Conservation (phyloP, 2,329 filamentous ascomycete species). For the Alternaria gaisen region DNA sequence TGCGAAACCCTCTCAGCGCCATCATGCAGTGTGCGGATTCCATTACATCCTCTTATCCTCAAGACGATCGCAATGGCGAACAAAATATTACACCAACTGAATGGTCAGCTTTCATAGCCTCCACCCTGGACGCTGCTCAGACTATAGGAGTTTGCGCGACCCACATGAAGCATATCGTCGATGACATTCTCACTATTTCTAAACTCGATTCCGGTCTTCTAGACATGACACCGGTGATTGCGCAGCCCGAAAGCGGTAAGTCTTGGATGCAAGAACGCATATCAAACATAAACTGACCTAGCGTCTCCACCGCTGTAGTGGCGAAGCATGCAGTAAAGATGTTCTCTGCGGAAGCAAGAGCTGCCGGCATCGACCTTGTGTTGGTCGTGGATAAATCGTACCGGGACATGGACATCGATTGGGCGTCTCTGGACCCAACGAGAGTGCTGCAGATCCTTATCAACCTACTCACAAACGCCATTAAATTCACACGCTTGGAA, state of each 20-base stretch:
- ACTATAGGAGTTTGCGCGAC: conserved; percentile 56
- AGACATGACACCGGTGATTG: conserved; percentile 52
- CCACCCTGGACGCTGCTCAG: conserved; percentile 48
- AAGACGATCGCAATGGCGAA: conserved; percentile 12
- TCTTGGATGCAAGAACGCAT: neutral
- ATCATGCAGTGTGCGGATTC: conserved; percentile 56
- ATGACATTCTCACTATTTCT: conserved; percentile 57
- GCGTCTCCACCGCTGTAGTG: conserved; percentile 15
- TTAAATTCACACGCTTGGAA: conserved; percentile 55
- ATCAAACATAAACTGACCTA: neutral
- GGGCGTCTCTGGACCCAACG: conserved; percentile 54
- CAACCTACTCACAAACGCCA: conserved; percentile 54
- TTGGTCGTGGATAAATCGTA: conserved; percentile 50
- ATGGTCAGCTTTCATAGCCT: conserved; percentile 31
- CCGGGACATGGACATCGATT: conserved; percentile 47
- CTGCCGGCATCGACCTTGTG: conserved; percentile 37
- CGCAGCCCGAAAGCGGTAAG: conserved; percentile 40
- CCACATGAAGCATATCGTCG: conserved; percentile 59
- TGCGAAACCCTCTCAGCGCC: conserved; percentile 55
- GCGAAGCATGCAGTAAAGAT: conserved; percentile 47
- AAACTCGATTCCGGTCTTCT: conserved; percentile 57
- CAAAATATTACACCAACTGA: conserved; percentile 14
- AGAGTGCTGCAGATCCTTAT: conserved; percentile 51
- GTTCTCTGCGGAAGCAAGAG: conserved; percentile 49
- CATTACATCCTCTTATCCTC: conserved; percentile 39